Evolutionary conservation across 495 filamentous ascomycete genomes (phyloP).

Genomic region (Zalerion maritima): DNA sequence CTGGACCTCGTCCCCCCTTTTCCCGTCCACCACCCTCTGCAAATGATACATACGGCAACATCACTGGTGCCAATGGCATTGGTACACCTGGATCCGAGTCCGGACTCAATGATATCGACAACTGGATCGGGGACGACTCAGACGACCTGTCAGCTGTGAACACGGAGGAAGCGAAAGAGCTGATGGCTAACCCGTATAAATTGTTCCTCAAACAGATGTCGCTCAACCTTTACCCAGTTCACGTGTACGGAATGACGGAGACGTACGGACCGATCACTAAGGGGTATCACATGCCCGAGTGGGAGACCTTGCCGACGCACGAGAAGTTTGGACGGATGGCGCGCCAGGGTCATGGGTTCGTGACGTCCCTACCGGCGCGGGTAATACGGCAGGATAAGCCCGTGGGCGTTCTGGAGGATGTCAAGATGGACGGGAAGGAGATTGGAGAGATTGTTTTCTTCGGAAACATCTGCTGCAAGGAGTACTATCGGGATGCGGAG

Average conservation of each 20-base stretch:
- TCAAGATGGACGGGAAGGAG: slow-evolving; percentile 66
- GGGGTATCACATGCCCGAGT: slow-evolving; percentile 70
- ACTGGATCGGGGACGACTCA: too few species aligned
- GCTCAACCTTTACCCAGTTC: slow-evolving; percentile 79
- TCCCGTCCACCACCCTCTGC: too few species aligned
- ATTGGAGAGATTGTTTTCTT: slow-evolving; percentile 85
- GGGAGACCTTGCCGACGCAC: slow-evolving; percentile 52
- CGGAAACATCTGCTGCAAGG: slow-evolving; percentile 85
- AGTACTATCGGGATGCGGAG: slow-evolving; percentile 79
- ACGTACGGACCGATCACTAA: slow-evolving; percentile 96
- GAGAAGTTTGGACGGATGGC: slow-evolving; percentile 82
- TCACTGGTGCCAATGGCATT: too few species aligned
- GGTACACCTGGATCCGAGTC: too few species aligned
- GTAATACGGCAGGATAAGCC: slow-evolving; percentile 66
- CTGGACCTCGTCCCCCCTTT: too few species aligned
- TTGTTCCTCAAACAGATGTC: too few species aligned
- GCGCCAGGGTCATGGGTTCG: slow-evolving; percentile 77
- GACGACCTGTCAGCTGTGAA: too few species aligned
- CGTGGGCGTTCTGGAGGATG: slow-evolving; percentile 56
- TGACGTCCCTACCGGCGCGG: slow-evolving; percentile 67
- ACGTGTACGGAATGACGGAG: slow-evolving; percentile 91
- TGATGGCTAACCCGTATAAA: too few species aligned
- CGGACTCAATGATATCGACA: too few species aligned
- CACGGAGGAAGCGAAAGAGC: too few species aligned
- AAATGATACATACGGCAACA: too few species aligned